Evolutionary conservation across 108 stramenopile species (phyloP), one percentile per base, ranked within the genome.

Genomic region (Poteriospumella lacustris): DNA sequence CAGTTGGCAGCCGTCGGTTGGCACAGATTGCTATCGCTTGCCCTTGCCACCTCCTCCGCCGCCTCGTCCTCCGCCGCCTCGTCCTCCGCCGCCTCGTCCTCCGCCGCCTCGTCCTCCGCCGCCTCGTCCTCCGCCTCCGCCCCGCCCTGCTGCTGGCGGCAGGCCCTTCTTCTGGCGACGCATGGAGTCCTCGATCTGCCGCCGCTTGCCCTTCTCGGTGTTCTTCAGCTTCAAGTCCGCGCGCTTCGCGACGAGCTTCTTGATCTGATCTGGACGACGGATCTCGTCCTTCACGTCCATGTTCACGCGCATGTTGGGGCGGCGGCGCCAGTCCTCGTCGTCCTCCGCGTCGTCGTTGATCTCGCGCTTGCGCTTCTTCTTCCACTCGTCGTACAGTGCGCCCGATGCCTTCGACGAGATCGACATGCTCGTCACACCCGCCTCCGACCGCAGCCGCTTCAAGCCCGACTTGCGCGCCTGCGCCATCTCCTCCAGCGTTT

Each of bases 401-500:
- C 70, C 70, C 47, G 26, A 56, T 33, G 42, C 15, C 41, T 42
- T 73, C 12, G 12, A 44, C 9, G 12, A 42, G 33, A 12, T 38
- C 3, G 42, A 42, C 9, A 5, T 26, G 38, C 5, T 56, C 36
- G 5, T 3, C 36, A 24, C 41, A 52, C 70, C 70, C 26, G 29
- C 47, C 42, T 73, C 70, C 9, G 70, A 29, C 31, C 70, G 38
- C 26, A 73, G 5, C 42, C 47, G 3, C 31, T 73, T 73, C 5
- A 42, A 15, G 42, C 70, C 70, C 31, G 26, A 33, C 64, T 67
- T 67, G 28, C 36, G 60, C 28, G 36, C 5, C 5, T 36, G 42
- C 5, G 70, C 43, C 5, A 73, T 73, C 42, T 73, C 70, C 42
- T 73, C 70, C 42, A 73, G 42, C 33, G 70, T 42, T 73, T 64